Conservation (phyloP, 2,329 filamentous ascomycete genomes). For the Thielaviopsis cerberus region DNA sequence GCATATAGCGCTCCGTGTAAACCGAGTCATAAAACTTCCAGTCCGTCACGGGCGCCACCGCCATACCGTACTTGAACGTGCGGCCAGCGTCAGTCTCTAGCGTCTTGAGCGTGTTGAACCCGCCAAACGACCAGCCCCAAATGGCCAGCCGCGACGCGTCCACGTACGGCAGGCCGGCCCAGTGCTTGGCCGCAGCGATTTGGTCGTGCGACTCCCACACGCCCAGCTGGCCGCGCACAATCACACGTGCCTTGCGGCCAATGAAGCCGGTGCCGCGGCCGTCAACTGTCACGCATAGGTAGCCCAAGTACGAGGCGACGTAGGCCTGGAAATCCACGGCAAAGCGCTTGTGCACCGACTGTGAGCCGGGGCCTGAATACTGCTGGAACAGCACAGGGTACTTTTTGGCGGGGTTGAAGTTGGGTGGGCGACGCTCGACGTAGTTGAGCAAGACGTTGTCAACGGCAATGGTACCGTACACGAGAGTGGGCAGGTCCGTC, state of each 20-base stretch:
- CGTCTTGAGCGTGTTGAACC: slow-evolving; percentile 87
- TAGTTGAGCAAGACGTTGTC: slow-evolving; percentile 54
- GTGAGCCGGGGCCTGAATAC: slow-evolving; percentile 88
- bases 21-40: slow-evolving; percentile 91
- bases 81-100: slow-evolving; percentile 75
- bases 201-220: slow-evolving; percentile 75
- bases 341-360: slow-evolving; percentile 67
- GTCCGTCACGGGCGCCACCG: slow-evolving; percentile 94
- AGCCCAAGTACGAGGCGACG: slow-evolving; percentile 66
- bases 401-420: slow-evolving; percentile 66
- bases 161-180: slow-evolving; percentile 64
- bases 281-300: slow-evolving; percentile 88
- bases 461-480: slow-evolving; percentile 71
- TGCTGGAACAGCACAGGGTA: slow-evolving; percentile 92
- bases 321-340: slow-evolving; percentile 78
- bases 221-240: slow-evolving; percentile 68
- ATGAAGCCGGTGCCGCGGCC: slow-evolving; percentile 82
- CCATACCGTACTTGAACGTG: slow-evolving; percentile 94
- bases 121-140: slow-evolving; percentile 97
- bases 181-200: slow-evolving; percentile 73
- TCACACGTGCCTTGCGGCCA: slow-evolving; percentile 65
- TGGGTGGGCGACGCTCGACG: slow-evolving; percentile 72
- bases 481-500: slow-evolving; percentile 64
- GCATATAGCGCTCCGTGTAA: slow-evolving; percentile 96
- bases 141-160: slow-evolving; percentile 71